phyloP scores from a whole-genome alignment of 2,329 filamentous ascomycete species.

The Colletotrichum sp. region DNA sequence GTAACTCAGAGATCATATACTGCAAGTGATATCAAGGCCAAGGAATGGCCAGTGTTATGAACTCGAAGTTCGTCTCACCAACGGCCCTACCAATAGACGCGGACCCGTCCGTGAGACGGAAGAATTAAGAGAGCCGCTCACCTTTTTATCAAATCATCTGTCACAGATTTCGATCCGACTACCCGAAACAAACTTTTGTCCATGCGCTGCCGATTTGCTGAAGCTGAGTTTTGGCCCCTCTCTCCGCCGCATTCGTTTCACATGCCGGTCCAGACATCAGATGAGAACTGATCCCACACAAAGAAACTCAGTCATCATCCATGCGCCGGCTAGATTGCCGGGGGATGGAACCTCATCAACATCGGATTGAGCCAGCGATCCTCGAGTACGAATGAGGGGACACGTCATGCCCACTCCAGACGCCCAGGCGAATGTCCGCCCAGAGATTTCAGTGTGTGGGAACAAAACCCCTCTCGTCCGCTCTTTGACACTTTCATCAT shows the following conservation, averaged over 20 bases:
- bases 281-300: slow-evolving; percentile 8
- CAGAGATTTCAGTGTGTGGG: not conserved
- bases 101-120: not conserved
- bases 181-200: not conserved
- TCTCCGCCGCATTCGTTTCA: slow-evolving; percentile 8
- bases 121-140: not conserved
- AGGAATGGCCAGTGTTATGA: not conserved
- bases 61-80: slow-evolving; percentile 8
- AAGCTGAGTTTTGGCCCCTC: not conserved
- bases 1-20: not conserved
- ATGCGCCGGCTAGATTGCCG: slow-evolving; percentile 9
- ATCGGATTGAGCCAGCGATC: not conserved
- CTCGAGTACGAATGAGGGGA: not conserved
- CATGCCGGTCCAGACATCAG: not conserved
- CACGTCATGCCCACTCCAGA: slow-evolving; percentile 7
- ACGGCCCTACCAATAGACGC: not conserved
- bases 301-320: slow-evolving; percentile 3
- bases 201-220: not conserved
- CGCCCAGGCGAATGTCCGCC: not conserved
- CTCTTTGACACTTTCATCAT: not conserved
- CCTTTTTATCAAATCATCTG: not conserved
- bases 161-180: not conserved
- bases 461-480: slow-evolving; percentile 14
- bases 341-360: slow-evolving; percentile 1
- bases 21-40: not conserved